Evolutionary conservation across 2,329 filamentous ascomycete genomes (phyloP).

Genomic region (Aspergillus aculeatinus): DNA sequence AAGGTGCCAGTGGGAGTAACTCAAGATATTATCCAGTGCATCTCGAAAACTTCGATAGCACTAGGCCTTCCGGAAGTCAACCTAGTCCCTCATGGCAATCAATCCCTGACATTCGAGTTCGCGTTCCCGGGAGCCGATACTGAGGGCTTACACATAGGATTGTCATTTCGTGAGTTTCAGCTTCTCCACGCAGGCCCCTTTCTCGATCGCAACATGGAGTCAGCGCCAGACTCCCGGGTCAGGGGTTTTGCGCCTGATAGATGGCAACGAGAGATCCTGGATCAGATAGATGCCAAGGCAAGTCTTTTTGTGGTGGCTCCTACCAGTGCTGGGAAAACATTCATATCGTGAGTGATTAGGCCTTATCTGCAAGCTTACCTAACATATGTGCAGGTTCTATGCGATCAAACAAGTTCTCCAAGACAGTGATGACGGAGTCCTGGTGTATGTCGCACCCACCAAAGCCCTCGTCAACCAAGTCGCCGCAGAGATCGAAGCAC

Average conservation of each 20-base stretch:
- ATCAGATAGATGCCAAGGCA: slow-evolving; percentile 68
- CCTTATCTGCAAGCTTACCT: neutral
- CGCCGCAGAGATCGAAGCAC: slow-evolving; percentile 72
- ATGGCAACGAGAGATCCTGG: slow-evolving; percentile 73
- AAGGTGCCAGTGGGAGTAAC: slow-evolving; percentile 41
- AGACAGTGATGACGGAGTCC: slow-evolving; percentile 64
- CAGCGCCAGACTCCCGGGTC: slow-evolving; percentile 65
- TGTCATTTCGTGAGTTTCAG: slow-evolving; percentile 61
- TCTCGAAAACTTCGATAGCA: slow-evolving; percentile 31
- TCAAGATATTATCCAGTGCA: slow-evolving; percentile 41
- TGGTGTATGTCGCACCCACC: slow-evolving; percentile 78
- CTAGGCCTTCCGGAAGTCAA: slow-evolving; percentile 32
- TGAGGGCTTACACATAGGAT: slow-evolving; percentile 32
- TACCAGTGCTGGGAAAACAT: slow-evolving; percentile 78
- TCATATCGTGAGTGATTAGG: slow-evolving; percentile 56
- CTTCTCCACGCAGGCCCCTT: slow-evolving; percentile 69
- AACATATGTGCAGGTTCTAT: slow-evolving; percentile 58
- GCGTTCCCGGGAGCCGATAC: slow-evolving; percentile 13
- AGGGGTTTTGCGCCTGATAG: slow-evolving; percentile 67
- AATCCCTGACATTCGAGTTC: slow-evolving; percentile 24
- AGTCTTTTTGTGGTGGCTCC: slow-evolving; percentile 75
- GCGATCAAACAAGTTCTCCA: slow-evolving; percentile 75
- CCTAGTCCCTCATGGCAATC: slow-evolving; percentile 13
- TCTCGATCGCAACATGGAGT: slow-evolving; percentile 72
- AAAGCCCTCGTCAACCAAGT: slow-evolving; percentile 84